Evolutionary conservation across 2,329 filamentous ascomycete species (phyloP).

Genomic region (Grosmannia serpens): DNA sequence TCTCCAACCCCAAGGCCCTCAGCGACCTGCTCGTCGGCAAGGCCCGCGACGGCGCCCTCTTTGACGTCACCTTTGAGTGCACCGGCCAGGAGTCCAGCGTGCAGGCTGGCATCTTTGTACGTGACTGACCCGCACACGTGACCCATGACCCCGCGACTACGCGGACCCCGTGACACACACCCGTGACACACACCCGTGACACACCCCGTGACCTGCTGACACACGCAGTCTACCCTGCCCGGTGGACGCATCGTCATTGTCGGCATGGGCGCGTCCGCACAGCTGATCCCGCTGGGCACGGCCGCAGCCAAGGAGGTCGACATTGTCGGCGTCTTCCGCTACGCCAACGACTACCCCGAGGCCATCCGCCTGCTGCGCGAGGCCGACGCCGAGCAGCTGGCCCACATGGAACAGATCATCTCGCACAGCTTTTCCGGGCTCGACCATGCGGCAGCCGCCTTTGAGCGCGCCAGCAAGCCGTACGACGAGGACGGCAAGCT

Average conservation of each 20-base stretch:
- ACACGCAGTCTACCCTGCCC: slow-evolving; percentile 44
- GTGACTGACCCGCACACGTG: slow-evolving; percentile 3
- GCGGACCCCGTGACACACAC: too few species aligned
- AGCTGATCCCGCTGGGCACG: slow-evolving; percentile 56
- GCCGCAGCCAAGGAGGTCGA: slow-evolving; percentile 60
- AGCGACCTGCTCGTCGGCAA: slow-evolving; percentile 23
- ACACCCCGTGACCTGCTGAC: slow-evolving; percentile 1
- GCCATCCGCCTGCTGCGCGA: slow-evolving; percentile 40
- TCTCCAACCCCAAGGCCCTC: slow-evolving; percentile 24
- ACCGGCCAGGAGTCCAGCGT: slow-evolving; percentile 69
- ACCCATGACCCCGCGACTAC: background rate
- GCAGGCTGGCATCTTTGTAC: slow-evolving; percentile 59
- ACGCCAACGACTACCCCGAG: slow-evolving; percentile 58
- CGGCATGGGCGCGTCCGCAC: slow-evolving; percentile 60
- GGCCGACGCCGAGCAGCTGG: slow-evolving; percentile 35
- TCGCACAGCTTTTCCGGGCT: slow-evolving; percentile 60
- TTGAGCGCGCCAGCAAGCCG: slow-evolving; percentile 59
- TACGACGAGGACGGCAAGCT: slow-evolving; percentile 58
- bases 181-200: too few species aligned
- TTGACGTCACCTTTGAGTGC: slow-evolving; percentile 58
- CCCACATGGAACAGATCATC: slow-evolving; percentile 55
- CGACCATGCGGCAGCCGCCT: slow-evolving; percentile 50
- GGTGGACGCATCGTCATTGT: slow-evolving; percentile 60
- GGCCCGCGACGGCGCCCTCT: slow-evolving; percentile 43
- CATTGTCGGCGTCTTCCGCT: slow-evolving; percentile 60